Evolutionary conservation across 768 basidiomycete species (phyloP).

Genomic region (Auricularia sp.): DNA sequence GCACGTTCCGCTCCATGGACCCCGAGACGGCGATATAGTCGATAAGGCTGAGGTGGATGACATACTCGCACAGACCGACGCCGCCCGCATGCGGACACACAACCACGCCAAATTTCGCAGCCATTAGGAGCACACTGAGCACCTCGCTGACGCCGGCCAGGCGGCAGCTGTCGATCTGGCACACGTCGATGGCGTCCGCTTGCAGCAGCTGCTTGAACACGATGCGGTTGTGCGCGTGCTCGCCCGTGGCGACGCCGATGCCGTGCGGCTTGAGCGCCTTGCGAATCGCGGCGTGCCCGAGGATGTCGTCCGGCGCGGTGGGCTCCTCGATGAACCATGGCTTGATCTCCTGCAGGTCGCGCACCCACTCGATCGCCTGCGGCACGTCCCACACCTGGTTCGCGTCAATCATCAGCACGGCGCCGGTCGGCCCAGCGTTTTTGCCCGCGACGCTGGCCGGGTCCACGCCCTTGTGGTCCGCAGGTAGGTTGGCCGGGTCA

Average conservation of each 20-base stretch:
- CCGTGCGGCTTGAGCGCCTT: conserved; percentile 44
- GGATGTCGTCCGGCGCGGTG: conserved; percentile 83
- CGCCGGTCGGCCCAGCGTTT: conserved; percentile 90
- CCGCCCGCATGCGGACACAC: conserved; percentile 95
- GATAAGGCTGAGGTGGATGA: conserved; percentile 77
- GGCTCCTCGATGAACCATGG: conserved; percentile 98
- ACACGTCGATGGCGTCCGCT: conserved; percentile 86
- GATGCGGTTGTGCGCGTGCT: conserved; percentile 91
- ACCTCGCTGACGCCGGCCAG: conserved; percentile 91
- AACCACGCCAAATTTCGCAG: conserved; percentile 80
- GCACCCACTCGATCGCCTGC: conserved; percentile 87
- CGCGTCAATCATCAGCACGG: conserved; percentile 94
- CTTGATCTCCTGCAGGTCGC: conserved; percentile 63
- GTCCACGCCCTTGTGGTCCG: conserved; percentile 45
- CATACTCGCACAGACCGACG: conserved; percentile 87
- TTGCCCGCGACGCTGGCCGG: conserved; percentile 59
- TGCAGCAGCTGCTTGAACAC: conserved; percentile 93
- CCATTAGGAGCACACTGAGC: conserved; percentile 81
- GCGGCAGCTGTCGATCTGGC: conserved; percentile 91
- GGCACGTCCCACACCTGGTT: conserved; percentile 96
- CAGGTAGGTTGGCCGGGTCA: conserved; percentile 72
- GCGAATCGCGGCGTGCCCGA: conserved; percentile 29
- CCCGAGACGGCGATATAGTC: conserved; percentile 91
- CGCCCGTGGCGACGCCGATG: conserved; percentile 88
- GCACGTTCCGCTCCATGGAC: conserved; percentile 86